Base-by-base conservation (phyloP, 305 asterid species). In the Stenogyne calaminthoides region DNA sequence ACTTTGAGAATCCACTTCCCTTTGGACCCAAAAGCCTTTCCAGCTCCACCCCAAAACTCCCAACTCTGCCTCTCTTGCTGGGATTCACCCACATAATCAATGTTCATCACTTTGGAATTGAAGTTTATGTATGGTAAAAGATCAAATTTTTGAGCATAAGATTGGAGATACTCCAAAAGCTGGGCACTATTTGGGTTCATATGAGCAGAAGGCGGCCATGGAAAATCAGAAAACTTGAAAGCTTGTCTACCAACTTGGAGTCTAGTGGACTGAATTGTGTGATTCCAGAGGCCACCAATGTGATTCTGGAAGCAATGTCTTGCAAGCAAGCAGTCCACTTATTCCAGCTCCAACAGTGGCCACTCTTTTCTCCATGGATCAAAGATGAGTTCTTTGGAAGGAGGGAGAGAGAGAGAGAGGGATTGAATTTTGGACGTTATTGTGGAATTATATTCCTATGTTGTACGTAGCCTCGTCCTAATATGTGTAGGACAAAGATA, bases 311-410 rank as follows among this genome's bases (percentile, higher is more conserved):
- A 44, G 70, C 34, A 6, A 80, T 36, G 69, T 88, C 65, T 86
- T 90, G 64, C 92, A 88, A 63, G 93, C 93, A 1, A 84, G 81
- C 58, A 88, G 88, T 7, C 96, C 96, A 32, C 87, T 82, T 2
- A 85, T 68, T 71, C 93, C 96, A 11, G 82, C 93, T 36, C 96
- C 96, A 29, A 89, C 19, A 11, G 88, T 86, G 6, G 81, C 88
- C 5, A 88, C 87, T 12, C 83, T 64, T 37, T 69, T 82, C 77
- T 77, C 89, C 90, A 87, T 85, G 4, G 52, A 37, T 9, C 10
- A 64, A n/a, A n/a, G 37, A 20, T 52, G 58, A 6, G 58, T 51
- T 51, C 12, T 44, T 9, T 9, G 49, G 4, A 10, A n/a, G n/a
- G n/a, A n/a, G n/a, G n/a, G n/a, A n/a, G n/a, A n/a, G n/a, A 14